Evolutionary conservation across 2,329 filamentous ascomycete genomes (phyloP).

Genomic region (Aspergillus costaricaensis): DNA sequence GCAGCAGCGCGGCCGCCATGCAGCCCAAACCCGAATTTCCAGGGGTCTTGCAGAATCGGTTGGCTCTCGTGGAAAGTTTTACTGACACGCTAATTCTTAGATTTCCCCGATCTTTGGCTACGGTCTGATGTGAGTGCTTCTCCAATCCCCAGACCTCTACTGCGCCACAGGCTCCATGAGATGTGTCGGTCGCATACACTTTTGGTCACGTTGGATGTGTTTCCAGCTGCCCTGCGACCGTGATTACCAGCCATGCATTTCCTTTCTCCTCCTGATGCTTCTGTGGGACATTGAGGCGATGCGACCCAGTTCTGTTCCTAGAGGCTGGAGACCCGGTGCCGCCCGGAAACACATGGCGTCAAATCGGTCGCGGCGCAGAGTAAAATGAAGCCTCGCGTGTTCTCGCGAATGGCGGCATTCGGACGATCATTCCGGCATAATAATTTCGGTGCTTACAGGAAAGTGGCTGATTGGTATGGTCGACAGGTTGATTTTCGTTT

Average conservation of each 20-base stretch:
- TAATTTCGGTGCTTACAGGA: neutral
- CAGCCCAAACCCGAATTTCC: conserved; percentile 30
- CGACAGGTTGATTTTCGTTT: conserved; percentile 58
- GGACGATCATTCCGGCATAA: neutral
- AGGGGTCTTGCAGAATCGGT: conserved; percentile 36
- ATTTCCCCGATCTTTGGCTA: conserved; percentile 45
- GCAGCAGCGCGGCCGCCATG: conserved; percentile 33
- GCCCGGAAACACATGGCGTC: neutral
- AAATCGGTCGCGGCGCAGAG: neutral
- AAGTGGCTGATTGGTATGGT: conserved; percentile 18
- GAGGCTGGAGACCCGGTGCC: neutral
- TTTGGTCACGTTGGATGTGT: conserved; percentile 37
- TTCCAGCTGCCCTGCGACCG: conserved; percentile 11
- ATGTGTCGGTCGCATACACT: conserved; percentile 31
- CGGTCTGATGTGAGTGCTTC: conserved; percentile 39
- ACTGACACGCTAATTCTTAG: conserved; percentile 41
- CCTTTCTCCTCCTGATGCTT: neutral
- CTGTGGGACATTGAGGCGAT: neutral
- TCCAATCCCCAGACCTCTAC: conserved; percentile 12
- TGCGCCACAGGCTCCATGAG: conserved; percentile 26
- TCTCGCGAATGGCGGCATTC: conserved; percentile 19
- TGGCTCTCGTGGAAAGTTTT: conserved; percentile 41
- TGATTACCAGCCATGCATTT: neutral
- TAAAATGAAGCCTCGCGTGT: neutral
- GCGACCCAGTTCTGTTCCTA: neutral